These are phyloP conservation scores for Aspergillus pseudoviridinutans DNA, from an alignment of 2,329 filamentous ascomycete genomes.

Conservation along the genomic window DNA sequence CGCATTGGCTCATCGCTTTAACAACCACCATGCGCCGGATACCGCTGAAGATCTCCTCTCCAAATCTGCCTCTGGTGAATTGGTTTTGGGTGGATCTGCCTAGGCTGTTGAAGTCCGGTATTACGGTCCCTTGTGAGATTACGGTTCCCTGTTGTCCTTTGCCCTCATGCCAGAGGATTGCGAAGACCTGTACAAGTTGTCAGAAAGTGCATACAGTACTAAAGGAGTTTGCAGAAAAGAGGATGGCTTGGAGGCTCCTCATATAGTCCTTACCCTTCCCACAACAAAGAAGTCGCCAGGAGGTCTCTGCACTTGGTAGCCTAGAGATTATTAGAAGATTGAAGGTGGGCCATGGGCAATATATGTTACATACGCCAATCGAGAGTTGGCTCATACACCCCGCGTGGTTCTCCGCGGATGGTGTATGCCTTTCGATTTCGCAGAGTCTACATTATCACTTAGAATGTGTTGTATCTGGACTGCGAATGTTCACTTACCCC, in stretches of 20 bases:
- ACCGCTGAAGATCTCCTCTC: constrained; percentile 23
- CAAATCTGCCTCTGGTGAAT: constrained; percentile 9
- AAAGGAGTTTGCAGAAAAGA: neutral
- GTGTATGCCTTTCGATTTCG: neutral
- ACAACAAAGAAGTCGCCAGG: neutral
- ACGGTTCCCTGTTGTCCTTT: constrained; percentile 13
- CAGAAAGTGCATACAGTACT: neutral
- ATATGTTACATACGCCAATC: constrained; percentile 10
- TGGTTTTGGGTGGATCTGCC: constrained; percentile 12
- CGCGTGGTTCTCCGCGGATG: neutral
- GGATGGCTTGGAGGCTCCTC: neutral
- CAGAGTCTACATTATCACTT: neutral
- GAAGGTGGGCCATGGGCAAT: neutral
- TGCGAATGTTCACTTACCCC: neutral
- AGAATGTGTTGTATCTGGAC: neutral
- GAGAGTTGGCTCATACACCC: neutral
- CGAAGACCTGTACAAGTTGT: constrained; percentile 22
- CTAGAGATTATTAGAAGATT: neutral
- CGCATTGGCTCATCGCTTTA: constrained; percentile 24
- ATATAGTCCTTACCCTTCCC: neutral
- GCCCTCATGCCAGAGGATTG: constrained; percentile 30
- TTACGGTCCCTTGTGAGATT: constrained; percentile 7
- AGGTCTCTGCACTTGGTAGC: neutral
- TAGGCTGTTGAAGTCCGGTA: constrained; percentile 9
- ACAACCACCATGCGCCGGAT: constrained; percentile 35